Conservation (phyloP, 345 rosid species). For the Citrus glauca region DNA sequence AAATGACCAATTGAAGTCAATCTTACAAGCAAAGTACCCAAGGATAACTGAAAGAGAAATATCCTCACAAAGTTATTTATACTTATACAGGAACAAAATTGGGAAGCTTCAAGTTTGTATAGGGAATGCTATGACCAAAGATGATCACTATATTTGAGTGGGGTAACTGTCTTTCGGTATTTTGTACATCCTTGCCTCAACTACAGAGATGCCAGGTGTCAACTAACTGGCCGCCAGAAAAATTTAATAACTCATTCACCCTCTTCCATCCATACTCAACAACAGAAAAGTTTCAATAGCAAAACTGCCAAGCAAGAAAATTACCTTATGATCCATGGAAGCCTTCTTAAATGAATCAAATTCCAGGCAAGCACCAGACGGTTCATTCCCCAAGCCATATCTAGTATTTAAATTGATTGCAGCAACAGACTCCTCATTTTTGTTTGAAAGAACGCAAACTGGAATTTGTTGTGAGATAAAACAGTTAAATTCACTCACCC, state of each 20-base stretch:
- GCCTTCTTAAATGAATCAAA: constrained; percentile 26
- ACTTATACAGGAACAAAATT: neutral
- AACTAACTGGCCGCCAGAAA: neutral
- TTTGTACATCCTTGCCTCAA: neutral
- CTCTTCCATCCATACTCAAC: neutral
- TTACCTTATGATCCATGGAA: constrained; percentile 42
- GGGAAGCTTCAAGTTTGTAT: neutral
- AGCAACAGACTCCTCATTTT: constrained; percentile 29
- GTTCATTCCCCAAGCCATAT: constrained; percentile 18
- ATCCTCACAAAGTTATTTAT: neutral
- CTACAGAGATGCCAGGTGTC: neutral
- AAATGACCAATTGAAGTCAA: neutral
- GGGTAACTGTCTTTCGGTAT: neutral
- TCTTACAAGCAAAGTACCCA: neutral
- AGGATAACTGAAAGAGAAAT: neutral
- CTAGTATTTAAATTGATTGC: constrained; percentile 27
- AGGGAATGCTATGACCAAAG: neutral
- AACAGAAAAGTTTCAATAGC: neutral
- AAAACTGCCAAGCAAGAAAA: neutral
- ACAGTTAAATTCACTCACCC: neutral
- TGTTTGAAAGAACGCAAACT: constrained; percentile 36
- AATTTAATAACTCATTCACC: neutral
- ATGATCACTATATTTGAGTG: neutral
- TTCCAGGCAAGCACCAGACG: constrained; percentile 23
- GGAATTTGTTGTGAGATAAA: constrained; percentile 17